phyloP scores from a whole-genome alignment of 2,329 filamentous ascomycete species.

The Pezicula rhizophila region DNA sequence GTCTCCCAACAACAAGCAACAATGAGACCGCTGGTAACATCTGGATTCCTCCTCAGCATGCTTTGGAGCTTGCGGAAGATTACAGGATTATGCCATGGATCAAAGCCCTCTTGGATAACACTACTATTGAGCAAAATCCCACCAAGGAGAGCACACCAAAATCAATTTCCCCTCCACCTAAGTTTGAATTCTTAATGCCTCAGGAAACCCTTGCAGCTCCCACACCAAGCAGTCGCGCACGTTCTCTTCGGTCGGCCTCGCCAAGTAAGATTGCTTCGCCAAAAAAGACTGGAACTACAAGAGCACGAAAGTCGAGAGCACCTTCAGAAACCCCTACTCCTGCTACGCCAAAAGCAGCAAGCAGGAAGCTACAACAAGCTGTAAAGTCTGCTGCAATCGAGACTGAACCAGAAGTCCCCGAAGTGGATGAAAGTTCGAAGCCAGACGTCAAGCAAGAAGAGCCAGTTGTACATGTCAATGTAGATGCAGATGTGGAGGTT shows the following conservation, averaged over 20 bases:
- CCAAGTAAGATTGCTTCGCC: constrained; percentile 47
- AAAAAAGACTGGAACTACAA: constrained; percentile 21
- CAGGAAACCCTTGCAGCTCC: constrained; percentile 30
- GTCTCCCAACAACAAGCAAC: constrained; percentile 69
- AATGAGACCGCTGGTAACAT: constrained; percentile 96
- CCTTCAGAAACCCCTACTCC: constrained; percentile 35
- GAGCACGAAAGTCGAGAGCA: constrained; percentile 39
- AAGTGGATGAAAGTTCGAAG: constrained; percentile 11
- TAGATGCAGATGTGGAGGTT: constrained; percentile 56
- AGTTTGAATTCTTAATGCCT: constrained; percentile 50
- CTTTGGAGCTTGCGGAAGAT: constrained; percentile 76
- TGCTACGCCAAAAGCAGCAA: constrained; percentile 40
- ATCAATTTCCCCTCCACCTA: constrained; percentile 75
- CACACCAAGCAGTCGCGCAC: constrained; percentile 30
- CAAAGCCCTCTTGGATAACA: constrained; percentile 82
- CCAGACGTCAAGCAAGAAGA: constrained; percentile 36
- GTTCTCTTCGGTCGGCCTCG: constrained; percentile 54
- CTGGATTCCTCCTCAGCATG: constrained; percentile 83
- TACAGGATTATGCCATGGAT: constrained; percentile 87
- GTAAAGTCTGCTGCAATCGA: constrained; percentile 35
- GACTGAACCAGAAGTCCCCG: background rate
- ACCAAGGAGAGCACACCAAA: constrained; percentile 50
- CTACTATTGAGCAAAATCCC: constrained; percentile 56
- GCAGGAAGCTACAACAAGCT: constrained; percentile 39
- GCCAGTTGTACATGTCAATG: constrained; percentile 60